Base-by-base conservation (phyloP, 2,329 filamentous ascomycete genomes). In the Pseudogymnoascus sp. region DNA sequence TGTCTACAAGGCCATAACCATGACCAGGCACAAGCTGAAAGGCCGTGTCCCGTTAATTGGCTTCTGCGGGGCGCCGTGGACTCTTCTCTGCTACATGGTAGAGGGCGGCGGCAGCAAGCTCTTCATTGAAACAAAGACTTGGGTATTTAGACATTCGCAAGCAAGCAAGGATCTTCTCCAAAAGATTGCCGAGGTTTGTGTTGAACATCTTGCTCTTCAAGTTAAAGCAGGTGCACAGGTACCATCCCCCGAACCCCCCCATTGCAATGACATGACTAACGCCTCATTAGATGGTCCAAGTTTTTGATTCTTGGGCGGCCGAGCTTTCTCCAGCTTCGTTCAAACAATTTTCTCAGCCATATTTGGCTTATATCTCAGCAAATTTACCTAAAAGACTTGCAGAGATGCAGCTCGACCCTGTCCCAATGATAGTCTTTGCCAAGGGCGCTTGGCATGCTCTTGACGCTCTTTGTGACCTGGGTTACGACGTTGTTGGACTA, bases 241-340 rank as follows among this genome's bases (percentile, higher is more conserved):
- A 79, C 63, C 75, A 33, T 33, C 11, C 65, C 17, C 23, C 8
- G 10, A 19, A 10, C 21, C 3, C 19, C 31, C 15, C 15, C 44
- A 1, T 28, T 59, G 11, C 10, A 40, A 36, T 15, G 7, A 40
- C 35, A 63, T 42, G 23, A 42, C 61, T 64, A 44, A 61, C 3
- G 35, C 40, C 19, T 53, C 17, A 23, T 17, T 65, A 90, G 87
- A 84, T 97, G 74, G 81, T 97, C 28, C 95, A 97, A 82, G 91
- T 99, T 11, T 99, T 99, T 73, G 95, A 99, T 75, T 97, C 93
- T 0, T 99, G 95, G 93, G 95, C 95, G 1, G 93, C 92, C 44
- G 95, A 99, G 78, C 82, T 99, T 53, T 92, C 90, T 8, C 93
- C 95, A 1, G 77, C 84, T 6, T 86, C 89, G 0, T 99, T 97